A percentile compares a stretch with the other conserved stretches of the same genome.
phyloP scores from a whole-genome alignment of 2,329 filamentous ascomycete genomes.

The Pseudocercospora eumusae region DNA sequence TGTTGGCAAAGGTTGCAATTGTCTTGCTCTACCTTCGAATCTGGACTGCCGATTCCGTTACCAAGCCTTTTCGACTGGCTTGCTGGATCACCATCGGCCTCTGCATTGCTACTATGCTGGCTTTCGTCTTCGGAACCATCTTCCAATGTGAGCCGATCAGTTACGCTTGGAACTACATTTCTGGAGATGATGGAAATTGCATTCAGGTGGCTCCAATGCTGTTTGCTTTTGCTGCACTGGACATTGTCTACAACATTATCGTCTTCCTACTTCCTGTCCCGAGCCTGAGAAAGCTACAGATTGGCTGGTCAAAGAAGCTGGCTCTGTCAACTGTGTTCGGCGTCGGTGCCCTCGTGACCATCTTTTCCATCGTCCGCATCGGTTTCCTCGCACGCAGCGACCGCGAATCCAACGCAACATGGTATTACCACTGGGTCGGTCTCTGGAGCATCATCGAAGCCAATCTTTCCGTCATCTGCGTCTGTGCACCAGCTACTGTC shows the following conservation, averaged over 20 bases:
- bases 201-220: constrained; percentile 21
- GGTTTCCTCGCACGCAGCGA: constrained; percentile 21
- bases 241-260: constrained; percentile 25
- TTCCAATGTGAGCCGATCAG: constrained; percentile 28
- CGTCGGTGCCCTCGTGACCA: constrained; percentile 25
- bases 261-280: constrained; percentile 29
- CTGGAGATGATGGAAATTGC: constrained; percentile 18
- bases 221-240: constrained; percentile 25
- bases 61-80: constrained; percentile 20
- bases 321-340: constrained; percentile 24
- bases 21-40: constrained; percentile 27
- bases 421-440: constrained; percentile 25
- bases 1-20: constrained; percentile 26
- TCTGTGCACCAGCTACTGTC: constrained; percentile 27
- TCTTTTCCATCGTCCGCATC: constrained; percentile 22
- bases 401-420: constrained; percentile 24
- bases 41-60: constrained; percentile 26
- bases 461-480: constrained; percentile 28
- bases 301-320: constrained; percentile 25
- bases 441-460: constrained; percentile 30
- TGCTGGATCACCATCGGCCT: constrained; percentile 27
- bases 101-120: constrained; percentile 19
- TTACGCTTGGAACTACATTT: constrained; percentile 22
- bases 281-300: constrained; percentile 25
- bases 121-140: constrained; percentile 28